Percentiles rank a stretch among this genome's conserved stretches.
These are phyloP conservation scores for Hericium rajendrae DNA, from an alignment of 768 basidiomycete genomes.

Conservation along the genomic window DNA sequence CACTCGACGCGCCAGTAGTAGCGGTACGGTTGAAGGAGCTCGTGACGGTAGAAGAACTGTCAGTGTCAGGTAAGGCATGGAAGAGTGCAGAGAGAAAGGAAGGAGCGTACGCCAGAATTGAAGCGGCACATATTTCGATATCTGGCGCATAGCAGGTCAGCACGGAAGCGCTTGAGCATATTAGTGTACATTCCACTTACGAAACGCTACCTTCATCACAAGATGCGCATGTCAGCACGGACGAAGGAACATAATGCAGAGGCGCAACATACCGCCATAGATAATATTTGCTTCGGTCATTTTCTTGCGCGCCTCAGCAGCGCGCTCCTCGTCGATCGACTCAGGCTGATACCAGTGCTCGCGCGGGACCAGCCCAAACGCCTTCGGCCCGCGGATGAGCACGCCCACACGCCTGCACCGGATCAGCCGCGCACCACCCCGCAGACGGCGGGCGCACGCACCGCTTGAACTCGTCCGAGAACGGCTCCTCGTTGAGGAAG, in stretches of 20 bases:
- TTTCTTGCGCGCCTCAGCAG: conserved; percentile 38
- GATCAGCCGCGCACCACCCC: too few relatives aligned
- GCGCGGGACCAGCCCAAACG: conserved; percentile 48
- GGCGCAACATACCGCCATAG: conserved; percentile 33
- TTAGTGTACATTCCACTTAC: conserved; percentile 29
- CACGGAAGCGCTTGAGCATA: not conserved
- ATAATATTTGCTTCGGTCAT: conserved; percentile 41
- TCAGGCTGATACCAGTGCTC: conserved; percentile 65
- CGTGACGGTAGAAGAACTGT: conserved; percentile 54
- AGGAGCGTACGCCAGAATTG: conserved; percentile 48
- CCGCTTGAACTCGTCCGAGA: conserved; percentile 30
- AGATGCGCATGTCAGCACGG: too few relatives aligned
- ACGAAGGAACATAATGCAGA: not conserved
- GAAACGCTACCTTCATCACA: conserved; percentile 13
- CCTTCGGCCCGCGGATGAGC: conserved; percentile 26
- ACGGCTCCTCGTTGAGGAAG: conserved; percentile 39
- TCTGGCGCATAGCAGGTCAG: conserved; percentile 21
- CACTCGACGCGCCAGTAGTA: conserved; percentile 77
- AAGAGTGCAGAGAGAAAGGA: too few relatives aligned
- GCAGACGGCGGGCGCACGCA: too few relatives aligned
- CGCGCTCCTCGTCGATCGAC: conserved; percentile 63
- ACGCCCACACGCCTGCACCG: conserved; percentile 26
- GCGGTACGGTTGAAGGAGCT: conserved; percentile 51
- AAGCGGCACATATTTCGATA: conserved; percentile 77
- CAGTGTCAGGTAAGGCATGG: not conserved